Conservation (phyloP, 2,329 filamentous ascomycete genomes). For the Venturia nashicola region DNA sequence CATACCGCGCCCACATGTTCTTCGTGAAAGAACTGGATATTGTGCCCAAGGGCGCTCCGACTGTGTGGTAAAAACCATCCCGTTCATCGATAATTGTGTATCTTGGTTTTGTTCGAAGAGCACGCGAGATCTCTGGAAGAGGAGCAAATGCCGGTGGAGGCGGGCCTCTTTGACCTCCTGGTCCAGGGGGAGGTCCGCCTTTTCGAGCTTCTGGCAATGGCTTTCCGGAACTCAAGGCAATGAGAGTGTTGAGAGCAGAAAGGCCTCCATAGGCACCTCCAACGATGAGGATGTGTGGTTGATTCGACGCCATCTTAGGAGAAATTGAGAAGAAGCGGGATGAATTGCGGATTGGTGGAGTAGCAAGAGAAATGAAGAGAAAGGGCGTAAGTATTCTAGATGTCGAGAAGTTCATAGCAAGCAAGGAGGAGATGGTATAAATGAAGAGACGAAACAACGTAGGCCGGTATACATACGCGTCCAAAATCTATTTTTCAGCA, state of each 20-base stretch:
- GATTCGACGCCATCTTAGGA: background rate
- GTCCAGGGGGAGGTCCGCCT: constrained; percentile 21
- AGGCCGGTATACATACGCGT: background rate
- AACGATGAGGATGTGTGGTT: constrained; percentile 44
- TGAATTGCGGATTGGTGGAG: background rate
- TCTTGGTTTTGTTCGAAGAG: constrained; percentile 5
- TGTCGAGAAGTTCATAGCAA: background rate
- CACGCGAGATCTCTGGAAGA: background rate
- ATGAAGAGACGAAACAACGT: background rate
- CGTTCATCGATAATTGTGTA: constrained; percentile 60
- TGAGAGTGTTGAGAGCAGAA: constrained; percentile 51
- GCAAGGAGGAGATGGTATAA: background rate
- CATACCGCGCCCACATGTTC: constrained; percentile 59
- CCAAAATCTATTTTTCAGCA: background rate
- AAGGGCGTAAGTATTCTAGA: background rate
- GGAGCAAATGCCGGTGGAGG: background rate
- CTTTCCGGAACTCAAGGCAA: constrained; percentile 50
- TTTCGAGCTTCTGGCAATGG: constrained; percentile 25
- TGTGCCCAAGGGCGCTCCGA: constrained; percentile 62
- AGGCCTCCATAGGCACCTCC: constrained; percentile 66
- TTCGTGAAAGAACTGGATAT: constrained; percentile 49
- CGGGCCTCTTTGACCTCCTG: constrained; percentile 11
- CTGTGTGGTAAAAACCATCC: constrained; percentile 74
- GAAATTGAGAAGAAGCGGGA: background rate
- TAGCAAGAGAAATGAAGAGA: background rate